Conservation (phyloP, 345 rosid species). For the Eucalyptus coolabah region DNA sequence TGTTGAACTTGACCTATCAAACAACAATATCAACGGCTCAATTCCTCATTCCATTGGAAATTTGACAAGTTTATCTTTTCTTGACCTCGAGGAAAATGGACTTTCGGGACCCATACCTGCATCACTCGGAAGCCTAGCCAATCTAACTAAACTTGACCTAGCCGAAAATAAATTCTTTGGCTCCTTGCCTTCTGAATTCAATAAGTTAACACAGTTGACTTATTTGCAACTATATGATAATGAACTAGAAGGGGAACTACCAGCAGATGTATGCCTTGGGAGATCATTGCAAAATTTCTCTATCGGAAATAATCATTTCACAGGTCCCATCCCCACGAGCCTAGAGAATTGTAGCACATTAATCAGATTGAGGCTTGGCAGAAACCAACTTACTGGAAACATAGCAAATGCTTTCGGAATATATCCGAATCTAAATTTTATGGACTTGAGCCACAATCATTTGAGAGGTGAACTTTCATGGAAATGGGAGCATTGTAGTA, state of each 20-base stretch:
- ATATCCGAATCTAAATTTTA: accelerated
- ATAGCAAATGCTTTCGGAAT: not conserved
- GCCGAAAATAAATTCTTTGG: accelerated
- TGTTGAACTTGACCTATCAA: too few species aligned
- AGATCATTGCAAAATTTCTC: not conserved
- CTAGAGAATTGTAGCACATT: not conserved
- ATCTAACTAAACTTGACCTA: accelerated
- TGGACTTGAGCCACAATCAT: not conserved
- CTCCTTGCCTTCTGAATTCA: not conserved
- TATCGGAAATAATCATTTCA: accelerated
- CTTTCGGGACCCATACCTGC: too few species aligned
- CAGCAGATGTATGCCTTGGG: not conserved
- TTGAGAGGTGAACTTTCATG: not conserved
- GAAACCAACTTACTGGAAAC: not conserved
- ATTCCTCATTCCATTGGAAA: too few species aligned
- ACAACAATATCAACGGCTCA: too few species aligned
- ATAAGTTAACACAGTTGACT: not conserved
- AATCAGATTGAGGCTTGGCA: accelerated
- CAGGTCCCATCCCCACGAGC: not conserved
- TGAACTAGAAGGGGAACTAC: not conserved
- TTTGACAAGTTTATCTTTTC: too few species aligned
- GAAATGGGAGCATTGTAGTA: not conserved
- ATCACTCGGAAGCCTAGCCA: not conserved
- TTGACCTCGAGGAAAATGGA: too few species aligned
- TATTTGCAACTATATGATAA: accelerated